These are phyloP conservation scores for Caloboletus inedulis DNA, from an alignment of 1,284 basidiomycete genomes.

Conservation along the genomic window DNA sequence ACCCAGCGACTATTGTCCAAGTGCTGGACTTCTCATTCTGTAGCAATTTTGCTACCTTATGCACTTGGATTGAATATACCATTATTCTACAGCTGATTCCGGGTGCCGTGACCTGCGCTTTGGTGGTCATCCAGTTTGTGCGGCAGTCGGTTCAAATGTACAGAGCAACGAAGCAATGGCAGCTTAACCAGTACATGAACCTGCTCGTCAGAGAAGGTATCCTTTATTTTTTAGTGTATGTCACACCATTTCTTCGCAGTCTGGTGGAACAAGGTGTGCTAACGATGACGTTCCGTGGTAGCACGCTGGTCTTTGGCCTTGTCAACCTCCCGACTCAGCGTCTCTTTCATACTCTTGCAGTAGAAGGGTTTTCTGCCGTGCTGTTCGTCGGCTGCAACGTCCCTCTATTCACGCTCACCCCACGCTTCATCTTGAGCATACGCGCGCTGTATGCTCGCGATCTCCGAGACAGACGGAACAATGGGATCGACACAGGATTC, in stretches of 20 bases:
- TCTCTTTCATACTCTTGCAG: neutral
- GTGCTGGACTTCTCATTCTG: neutral
- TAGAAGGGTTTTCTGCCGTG: neutral
- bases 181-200: neutral
- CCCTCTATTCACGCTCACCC: neutral
- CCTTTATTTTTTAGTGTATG: neutral
- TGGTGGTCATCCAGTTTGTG: neutral
- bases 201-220: neutral
- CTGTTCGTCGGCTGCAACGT: neutral
- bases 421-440: neutral
- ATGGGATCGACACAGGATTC: neutral
- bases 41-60: neutral
- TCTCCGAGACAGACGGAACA: neutral
- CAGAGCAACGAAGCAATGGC: neutral
- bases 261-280: neutral
- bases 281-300: neutral
- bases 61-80: neutral
- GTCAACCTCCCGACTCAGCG: neutral
- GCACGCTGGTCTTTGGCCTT: neutral
- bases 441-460: neutral
- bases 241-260: neutral
- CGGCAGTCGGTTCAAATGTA: conserved; percentile 7
- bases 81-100: neutral
- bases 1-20: neutral
- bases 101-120: neutral